Base-by-base conservation (phyloP, 1,284 basidiomycete genomes). In the Puccinia coronata region DNA sequence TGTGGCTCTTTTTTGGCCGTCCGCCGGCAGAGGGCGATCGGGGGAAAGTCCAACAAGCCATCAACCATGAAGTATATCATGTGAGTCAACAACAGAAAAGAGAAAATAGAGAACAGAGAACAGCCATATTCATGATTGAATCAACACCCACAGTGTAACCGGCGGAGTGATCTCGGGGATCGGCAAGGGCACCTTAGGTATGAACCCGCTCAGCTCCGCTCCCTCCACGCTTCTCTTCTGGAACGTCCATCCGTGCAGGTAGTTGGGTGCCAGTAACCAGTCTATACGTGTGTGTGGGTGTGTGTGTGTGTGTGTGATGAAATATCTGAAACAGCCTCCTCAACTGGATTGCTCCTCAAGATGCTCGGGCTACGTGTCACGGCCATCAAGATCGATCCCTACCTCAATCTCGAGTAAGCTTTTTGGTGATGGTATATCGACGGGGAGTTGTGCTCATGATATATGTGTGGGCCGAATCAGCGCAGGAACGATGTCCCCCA, bases 381-480 rank as follows among this genome's bases (percentile, higher is more conserved):
- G 1, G 93, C 97, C 36, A 98, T 99, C 89, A 99, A 99, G 88
- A 98, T 99, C 84, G 96, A 99, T 87, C 96, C 96, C 31, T 99
- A 99, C 86, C 98, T 99, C 96, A 99, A 99, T 88, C 98, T 99
- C 85, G 96, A 99, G 77, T 79, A n/a, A n/a, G n/a, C n/a, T n/a
- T n/a, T n/a, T n/a, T n/a, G n/a, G n/a, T n/a, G n/a, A n/a, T n/a
- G 28, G 67, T 78, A 14, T 23, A 5, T 43, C 34, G 16, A 5
- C 34, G 8, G 11, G 9, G 43, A 73, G 43, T 8, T 16, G 6
- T 11, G 23, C 25, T 53, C 43, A 20, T 77, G 23, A 61, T 3
- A 51, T 25, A 0, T 25, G 11, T 43, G 6, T 16, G 43, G 43
- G 5, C 61, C n/a, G 16, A n/a, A 28, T 34, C 2, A 79, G 77